Evolutionary conservation across 495 filamentous ascomycete species (phyloP).

Genomic region (Chaetomium cochliodes): DNA sequence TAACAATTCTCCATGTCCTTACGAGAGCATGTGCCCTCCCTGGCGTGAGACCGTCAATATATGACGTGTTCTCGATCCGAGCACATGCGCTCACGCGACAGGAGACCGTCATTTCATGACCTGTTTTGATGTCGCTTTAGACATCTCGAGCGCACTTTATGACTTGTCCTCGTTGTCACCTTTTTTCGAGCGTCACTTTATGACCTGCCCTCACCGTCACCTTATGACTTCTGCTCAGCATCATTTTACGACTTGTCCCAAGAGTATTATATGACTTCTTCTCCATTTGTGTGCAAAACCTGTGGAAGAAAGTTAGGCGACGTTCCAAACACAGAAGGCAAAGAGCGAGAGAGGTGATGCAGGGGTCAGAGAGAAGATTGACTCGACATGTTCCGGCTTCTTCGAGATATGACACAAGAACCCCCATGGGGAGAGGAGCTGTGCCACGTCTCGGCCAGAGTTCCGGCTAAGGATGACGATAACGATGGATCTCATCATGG

Average conservation of each 20-base stretch:
- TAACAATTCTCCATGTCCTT: background rate
- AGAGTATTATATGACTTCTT: too few species aligned
- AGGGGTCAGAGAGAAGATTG: conserved; percentile 65
- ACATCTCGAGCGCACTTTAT: too few species aligned
- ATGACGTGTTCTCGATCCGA: background rate
- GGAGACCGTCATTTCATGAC: too few species aligned
- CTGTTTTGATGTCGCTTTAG: too few species aligned
- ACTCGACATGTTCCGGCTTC: conserved; percentile 50
- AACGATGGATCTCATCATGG: conserved; percentile 58
- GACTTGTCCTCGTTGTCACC: too few species aligned
- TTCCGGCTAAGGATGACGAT: conserved; percentile 71
- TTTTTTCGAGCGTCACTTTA: too few species aligned
- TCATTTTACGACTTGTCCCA: conserved; percentile 10
- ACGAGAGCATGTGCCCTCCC: background rate
- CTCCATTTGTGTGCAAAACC: background rate
- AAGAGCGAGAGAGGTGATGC: background rate
- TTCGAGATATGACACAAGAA: conserved; percentile 28
- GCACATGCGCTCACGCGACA: too few species aligned
- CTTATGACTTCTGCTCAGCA: too few species aligned
- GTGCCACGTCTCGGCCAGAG: conserved; percentile 31
- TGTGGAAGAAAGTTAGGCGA: conserved; percentile 12
- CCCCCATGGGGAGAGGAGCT: conserved; percentile 23
- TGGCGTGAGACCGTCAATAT: background rate
- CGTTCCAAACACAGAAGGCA: background rate
- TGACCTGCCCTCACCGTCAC: too few species aligned